Base-by-base conservation (phyloP, 352 stramenopile genomes). In the Phytophthora brassicae region DNA sequence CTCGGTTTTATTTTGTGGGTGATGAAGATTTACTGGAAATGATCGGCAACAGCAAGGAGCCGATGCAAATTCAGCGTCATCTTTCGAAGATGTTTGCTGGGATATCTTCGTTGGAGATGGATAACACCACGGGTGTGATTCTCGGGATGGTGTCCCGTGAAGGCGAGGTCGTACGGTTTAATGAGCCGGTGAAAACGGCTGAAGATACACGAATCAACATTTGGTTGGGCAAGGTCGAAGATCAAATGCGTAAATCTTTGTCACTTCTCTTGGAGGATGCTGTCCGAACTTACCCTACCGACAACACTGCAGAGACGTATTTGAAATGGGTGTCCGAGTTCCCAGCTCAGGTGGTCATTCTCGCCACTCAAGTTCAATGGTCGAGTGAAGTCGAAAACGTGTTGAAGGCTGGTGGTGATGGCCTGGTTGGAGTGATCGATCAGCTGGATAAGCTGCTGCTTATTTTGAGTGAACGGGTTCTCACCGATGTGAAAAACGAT, bases 1-100 rank as follows among this genome's bases (percentile, higher is more conserved):
- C 73, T 70, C 94, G 98, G n/a, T 99, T 99, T 70, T 99, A 99
- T 73, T 99, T 99, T 63, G 89, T 99, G 11, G 98, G 97, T 44
- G 98, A 99, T 68, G 98, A 99, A 82, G 98, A 99, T 79, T 87
- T 99, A 50, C 86, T 99, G 19, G 98, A 99, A 77, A 99, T 99
- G 74, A 98, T 99, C 50, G 98, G 98, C 24, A 99, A 99, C 73
- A 96, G 96, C 59, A 97, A 98, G 57, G 96, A 99, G 62, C 98
- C 98, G 8, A 87, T 94, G 50, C 99, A 99, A 65, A 98, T 99
- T 17, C 86, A 99, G 60, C 86, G 92, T 16, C 93, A 98, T 46
- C 71, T 99, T 19, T 98, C 96, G 7, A 99, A 99, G 72, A 99
- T 99, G 96, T 99, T 99, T 89, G 97, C 97, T 23, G 97, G 94